Evolutionary conservation across 306 rosid species (phyloP).

Genomic region (Quercus aquifolioides): DNA sequence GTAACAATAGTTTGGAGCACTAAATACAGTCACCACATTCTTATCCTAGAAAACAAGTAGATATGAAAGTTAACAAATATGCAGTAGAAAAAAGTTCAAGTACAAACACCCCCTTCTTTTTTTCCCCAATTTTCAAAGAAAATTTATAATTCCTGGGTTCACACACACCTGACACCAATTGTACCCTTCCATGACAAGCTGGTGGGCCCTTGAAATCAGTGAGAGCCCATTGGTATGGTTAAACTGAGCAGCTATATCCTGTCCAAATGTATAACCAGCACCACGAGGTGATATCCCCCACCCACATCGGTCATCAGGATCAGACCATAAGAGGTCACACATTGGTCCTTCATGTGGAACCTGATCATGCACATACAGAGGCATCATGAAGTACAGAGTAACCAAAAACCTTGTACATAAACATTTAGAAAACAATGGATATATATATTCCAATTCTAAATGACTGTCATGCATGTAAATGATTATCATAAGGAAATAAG

Average conservation of each 20-base stretch:
- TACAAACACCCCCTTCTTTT: background rate
- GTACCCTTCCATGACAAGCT: slow-evolving; percentile 99
- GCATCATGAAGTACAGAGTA: background rate
- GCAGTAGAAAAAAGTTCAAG: background rate
- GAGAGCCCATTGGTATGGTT: slow-evolving; percentile 93
- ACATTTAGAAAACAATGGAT: background rate
- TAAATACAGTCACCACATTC: slow-evolving; percentile 97
- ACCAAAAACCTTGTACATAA: slow-evolving; percentile 2
- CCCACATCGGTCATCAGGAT: slow-evolving; percentile 99
- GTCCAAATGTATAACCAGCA: slow-evolving; percentile 98
- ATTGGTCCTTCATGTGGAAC: slow-evolving; percentile 99
- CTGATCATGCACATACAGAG: slow-evolving; percentile 35
- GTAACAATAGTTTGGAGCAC: slow-evolving; percentile 97
- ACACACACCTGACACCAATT: slow-evolving; percentile 95
- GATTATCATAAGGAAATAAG: background rate
- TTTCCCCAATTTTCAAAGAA: background rate
- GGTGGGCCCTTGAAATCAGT: slow-evolving; percentile 96
- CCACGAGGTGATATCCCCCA: slow-evolving; percentile 99
- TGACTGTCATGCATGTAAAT: background rate
- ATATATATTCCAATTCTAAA: background rate
- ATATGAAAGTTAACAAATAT: slow-evolving; percentile 19
- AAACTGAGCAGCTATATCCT: slow-evolving; percentile 94
- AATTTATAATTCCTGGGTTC: background rate
- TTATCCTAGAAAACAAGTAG: slow-evolving; percentile 61
- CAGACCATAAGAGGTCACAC: slow-evolving; percentile 99